Base-by-base conservation (phyloP, 2,329 filamentous ascomycete genomes). In the Domatiomyces globalis region DNA sequence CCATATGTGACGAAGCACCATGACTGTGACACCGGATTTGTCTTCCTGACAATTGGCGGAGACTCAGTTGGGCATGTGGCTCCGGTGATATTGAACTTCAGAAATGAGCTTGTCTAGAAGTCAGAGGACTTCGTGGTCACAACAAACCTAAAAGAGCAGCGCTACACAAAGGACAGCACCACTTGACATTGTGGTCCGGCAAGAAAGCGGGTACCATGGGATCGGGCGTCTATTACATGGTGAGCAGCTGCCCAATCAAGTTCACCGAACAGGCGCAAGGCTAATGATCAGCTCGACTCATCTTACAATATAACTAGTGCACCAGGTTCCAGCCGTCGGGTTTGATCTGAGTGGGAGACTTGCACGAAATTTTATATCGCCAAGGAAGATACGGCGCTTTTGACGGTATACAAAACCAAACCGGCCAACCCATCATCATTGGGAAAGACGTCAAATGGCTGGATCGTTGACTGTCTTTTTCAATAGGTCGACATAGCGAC, bases 101-200 rank as follows among this genome's bases (percentile, higher is more conserved):
- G 66, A 2, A 71, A 71, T 5, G 64, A 71, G 52, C 57, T 75
- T 17, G 66, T 75, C 6, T 75, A 72, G 72, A 71, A 67, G 45
- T 64, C 62, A 29, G 45, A 51, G 2, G 57, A 62, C 39, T 65
- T 66, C 43, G 58, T 59, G 9, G 63, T 70, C 46, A 67, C 70
- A 5, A 73, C 73, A 25, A 73, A 73, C 56, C 58, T 73, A 4
- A 69, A 70, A 54, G 67, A 72, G 1, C 70, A 75, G 56, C 56
- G 60, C 8, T 74, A 69, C 54, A 66, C 54, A 66, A 65, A 51
- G 70, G 67, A 1, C 59, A 72, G 52, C 58, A 63, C 6, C 73
- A 73, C 60, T 58, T 75, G 47, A 73, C 71, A 0, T 75, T 74
- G 56, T 75, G 72, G 72, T 65, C 69, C n/a, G 73, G 73, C 15